A percentile compares a stretch with the other conserved stretches of the same genome.
Evolutionary conservation across 2,329 filamentous ascomycete species (phyloP).

Genomic region (Stagonosporopsis chrysanthemi): DNA sequence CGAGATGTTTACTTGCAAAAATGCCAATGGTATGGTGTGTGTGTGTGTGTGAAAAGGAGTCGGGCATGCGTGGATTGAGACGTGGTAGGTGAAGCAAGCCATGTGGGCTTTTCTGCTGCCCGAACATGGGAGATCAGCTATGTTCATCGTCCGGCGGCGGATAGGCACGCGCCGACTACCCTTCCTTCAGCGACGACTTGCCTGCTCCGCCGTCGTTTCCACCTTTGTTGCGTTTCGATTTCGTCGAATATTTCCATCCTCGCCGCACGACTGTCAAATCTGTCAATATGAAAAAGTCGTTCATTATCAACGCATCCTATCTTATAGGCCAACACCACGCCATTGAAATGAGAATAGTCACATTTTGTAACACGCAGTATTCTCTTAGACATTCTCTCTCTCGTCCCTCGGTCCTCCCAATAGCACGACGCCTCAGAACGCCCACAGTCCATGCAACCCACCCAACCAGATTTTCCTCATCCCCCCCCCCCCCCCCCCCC

Average conservation of each 20-base stretch:
- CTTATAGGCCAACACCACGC: not conserved
- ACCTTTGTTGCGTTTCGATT: not conserved
- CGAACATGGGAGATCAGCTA: too few species aligned
- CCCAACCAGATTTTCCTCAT: not conserved
- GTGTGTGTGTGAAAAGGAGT: too few species aligned
- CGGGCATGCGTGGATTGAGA: not conserved
- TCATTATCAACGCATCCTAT: not conserved
- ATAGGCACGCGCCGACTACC: not conserved
- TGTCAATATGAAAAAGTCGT: not conserved
- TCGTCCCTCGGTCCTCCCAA: not conserved
- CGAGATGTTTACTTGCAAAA: not conserved
- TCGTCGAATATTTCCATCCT: too few species aligned
- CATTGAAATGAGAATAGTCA: not conserved
- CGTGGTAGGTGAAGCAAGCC: not conserved
- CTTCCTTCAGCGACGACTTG: not conserved
- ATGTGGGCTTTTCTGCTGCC: too few species aligned
- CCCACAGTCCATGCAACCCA: slow-evolving; percentile 11
- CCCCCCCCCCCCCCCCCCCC: too few species aligned
- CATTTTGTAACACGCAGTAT: not conserved
- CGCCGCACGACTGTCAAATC: not conserved
- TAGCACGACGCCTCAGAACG: slow-evolving; percentile 11
- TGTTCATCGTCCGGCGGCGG: too few species aligned
- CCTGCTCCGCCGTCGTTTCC: not conserved
- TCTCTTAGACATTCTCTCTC: not conserved
- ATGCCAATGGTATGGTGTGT: not conserved